Conservation (phyloP, 352 stramenopile species). For the Phytophthora pinifolia region DNA sequence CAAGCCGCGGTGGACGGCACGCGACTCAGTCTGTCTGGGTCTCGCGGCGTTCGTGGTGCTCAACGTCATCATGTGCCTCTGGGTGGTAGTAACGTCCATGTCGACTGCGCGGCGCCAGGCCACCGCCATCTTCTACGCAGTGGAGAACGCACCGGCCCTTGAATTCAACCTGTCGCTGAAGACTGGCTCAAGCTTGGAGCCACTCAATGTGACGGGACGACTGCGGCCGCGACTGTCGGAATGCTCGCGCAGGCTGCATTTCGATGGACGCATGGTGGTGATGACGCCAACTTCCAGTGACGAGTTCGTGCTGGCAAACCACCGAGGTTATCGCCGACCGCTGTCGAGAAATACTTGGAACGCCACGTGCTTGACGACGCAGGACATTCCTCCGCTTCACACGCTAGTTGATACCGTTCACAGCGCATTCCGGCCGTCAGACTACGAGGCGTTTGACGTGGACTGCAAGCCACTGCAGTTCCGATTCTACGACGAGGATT, state of each 20-base stretch:
- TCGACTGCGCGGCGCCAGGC: constrained; percentile 25
- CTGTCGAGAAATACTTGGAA: constrained; percentile 10
- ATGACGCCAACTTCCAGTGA: constrained; percentile 23
- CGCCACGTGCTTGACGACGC: constrained; percentile 33
- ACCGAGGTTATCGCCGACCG: constrained; percentile 35
- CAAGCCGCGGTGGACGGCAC: constrained; percentile 25
- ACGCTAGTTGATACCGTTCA: constrained; percentile 30
- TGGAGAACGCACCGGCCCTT: constrained; percentile 30
- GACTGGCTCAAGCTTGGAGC: constrained; percentile 1
- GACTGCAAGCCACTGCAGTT: constrained; percentile 43
- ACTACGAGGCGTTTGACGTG: constrained; percentile 30
- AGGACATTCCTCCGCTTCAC: constrained; percentile 45
- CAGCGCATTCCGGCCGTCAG: constrained; percentile 30
- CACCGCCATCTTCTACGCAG: constrained; percentile 19
- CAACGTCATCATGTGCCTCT: constrained; percentile 38
- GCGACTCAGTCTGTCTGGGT: constrained; percentile 28
- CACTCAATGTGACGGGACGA: constrained; percentile 26
- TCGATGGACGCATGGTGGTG: constrained; percentile 38
- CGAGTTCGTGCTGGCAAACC: constrained; percentile 36
- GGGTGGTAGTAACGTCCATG: constrained; percentile 21
- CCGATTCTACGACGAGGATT: constrained; percentile 31
- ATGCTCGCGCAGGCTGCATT: constrained; percentile 41
- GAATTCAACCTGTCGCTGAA: constrained; percentile 38
- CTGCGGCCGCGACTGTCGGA: constrained; percentile 33
- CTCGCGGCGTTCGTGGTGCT: constrained; percentile 29